Evolutionary conservation across 2,329 filamentous ascomycete species (phyloP), one percentile per base, ranked within the genome.

Genomic region (Fusarium buxicola): DNA sequence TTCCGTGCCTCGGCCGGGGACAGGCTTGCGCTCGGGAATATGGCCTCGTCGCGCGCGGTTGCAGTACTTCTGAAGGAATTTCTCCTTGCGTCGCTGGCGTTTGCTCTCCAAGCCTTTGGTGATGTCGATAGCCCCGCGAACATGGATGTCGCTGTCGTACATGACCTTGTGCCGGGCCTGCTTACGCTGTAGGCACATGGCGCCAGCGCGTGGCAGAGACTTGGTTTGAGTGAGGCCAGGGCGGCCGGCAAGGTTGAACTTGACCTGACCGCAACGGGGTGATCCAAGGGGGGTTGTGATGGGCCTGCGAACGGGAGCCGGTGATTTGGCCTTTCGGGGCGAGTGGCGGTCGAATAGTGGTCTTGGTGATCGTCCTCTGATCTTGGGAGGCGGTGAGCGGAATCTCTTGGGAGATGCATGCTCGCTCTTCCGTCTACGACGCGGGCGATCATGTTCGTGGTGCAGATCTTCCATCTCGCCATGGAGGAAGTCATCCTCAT

Each of bases 101-200:
- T 97, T 98, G 77, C 92, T 90, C 80, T 99, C 95, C 2, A 99
- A 85, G 8, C 95, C 95, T 76, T 97, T 96, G 77, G 97, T 92
- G 60, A 97, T 99, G 76, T 98, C 95, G 67, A 99, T 96, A 31
- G 95, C 94, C n/a, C 93, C 92, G 62, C 95, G 91, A 9, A 92
- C 86, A 63, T 95, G 92, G 36, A 87, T 79, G 46, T 89, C 84
- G 44, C 73, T 72, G 7, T 74, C 68, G 28, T 70, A 61, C 8
- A 63, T 55, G 13, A 65, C 57, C 55, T 79, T 77, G 49, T 78
- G 71, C 48, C 81, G 76, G 63, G 73, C 70, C 60, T 82, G 76
- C 69, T 82, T 78, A 69, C 80, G 74, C 40, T 83, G 80, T 31
- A 82, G 86, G 74, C 92, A 91, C 60, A 90, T 84, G 66, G 90